A percentile compares a stretch with the other conserved stretches of the same genome.
Conservation (phyloP, 192 early-diverging fungal species). For the Pecoramyces ruminantium region DNA sequence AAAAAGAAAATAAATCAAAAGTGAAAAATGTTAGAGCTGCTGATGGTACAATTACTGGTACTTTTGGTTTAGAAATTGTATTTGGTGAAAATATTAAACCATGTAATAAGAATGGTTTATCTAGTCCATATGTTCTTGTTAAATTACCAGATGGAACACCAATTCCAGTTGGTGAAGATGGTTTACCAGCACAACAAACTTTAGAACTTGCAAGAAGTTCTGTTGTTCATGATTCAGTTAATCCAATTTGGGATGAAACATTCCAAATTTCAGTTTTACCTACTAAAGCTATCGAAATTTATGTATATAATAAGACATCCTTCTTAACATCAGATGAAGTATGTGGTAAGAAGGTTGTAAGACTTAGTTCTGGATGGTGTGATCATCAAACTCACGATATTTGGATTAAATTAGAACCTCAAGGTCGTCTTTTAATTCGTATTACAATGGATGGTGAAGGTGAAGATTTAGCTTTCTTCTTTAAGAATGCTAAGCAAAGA, state of each 20-base stretch:
- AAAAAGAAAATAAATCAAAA: constrained; percentile 2
- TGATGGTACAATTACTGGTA: constrained; percentile 6
- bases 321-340: constrained; percentile 27
- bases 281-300: constrained; percentile 27
- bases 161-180: neutral
- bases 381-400: constrained; percentile 52
- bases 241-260: constrained; percentile 68
- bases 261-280: constrained; percentile 45
- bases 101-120: constrained; percentile 25
- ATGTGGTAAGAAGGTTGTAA: constrained; percentile 28
- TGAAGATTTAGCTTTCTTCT: constrained; percentile 70
- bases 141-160: constrained; percentile 32
- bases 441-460: constrained; percentile 63
- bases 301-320: constrained; percentile 19
- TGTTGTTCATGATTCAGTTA: constrained; percentile 41
- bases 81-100: constrained; percentile 40
- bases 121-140: constrained; percentile 28
- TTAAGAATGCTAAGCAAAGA: constrained; percentile 54
- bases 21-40: constrained; percentile 1
- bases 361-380: constrained; percentile 33
- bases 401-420: constrained; percentile 45
- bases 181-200: neutral
- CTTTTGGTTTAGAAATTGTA: constrained; percentile 15
- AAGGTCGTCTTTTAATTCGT: constrained; percentile 46
- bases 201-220: constrained; percentile 22